Evolutionary conservation across 2,329 filamentous ascomycete species (phyloP).

Genomic region (Chalara sp.): DNA sequence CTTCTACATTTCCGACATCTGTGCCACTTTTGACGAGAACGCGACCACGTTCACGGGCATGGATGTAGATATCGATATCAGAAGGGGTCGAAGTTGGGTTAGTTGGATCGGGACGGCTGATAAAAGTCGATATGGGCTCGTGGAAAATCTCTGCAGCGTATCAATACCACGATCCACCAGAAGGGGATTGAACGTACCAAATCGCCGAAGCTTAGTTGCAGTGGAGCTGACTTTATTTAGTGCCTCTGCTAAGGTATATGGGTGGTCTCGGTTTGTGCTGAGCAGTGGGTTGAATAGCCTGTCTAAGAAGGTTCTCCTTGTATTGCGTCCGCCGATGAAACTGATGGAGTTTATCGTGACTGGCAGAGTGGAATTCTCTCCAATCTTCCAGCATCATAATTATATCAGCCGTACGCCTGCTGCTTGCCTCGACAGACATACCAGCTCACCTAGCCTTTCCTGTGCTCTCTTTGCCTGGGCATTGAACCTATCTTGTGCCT

Average conservation of each 20-base stretch:
- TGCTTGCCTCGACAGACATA: slow-evolving; percentile 29
- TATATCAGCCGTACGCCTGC: slow-evolving; percentile 3
- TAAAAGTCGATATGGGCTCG: slow-evolving; percentile 71
- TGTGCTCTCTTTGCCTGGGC: slow-evolving; percentile 41
- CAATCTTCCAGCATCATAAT: slow-evolving; percentile 44
- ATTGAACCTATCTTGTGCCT: slow-evolving; percentile 40
- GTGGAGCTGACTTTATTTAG: slow-evolving; percentile 64
- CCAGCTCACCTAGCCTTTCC: slow-evolving; percentile 57
- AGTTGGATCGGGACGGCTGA: slow-evolving; percentile 67
- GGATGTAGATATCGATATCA: slow-evolving; percentile 75
- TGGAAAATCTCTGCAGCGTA: slow-evolving; percentile 70
- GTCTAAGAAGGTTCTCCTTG: slow-evolving; percentile 77
- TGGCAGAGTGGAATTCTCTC: slow-evolving; percentile 77
- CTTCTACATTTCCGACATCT: slow-evolving; percentile 88
- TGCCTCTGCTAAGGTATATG: slow-evolving; percentile 75
- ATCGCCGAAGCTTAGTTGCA: slow-evolving; percentile 68
- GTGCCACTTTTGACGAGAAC: slow-evolving; percentile 91
- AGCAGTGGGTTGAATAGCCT: slow-evolving; percentile 74
- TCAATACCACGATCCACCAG: slow-evolving; percentile 11
- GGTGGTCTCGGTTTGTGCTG: slow-evolving; percentile 55
- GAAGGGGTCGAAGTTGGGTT: slow-evolving; percentile 65
- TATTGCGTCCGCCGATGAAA: slow-evolving; percentile 75
- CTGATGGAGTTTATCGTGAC: slow-evolving; percentile 82
- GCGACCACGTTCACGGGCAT: slow-evolving; percentile 70
- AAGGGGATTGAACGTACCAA: slow-evolving; percentile 51